Base-by-base conservation (phyloP, 2,329 filamentous ascomycete species). In the Aspergillus melleus region DNA sequence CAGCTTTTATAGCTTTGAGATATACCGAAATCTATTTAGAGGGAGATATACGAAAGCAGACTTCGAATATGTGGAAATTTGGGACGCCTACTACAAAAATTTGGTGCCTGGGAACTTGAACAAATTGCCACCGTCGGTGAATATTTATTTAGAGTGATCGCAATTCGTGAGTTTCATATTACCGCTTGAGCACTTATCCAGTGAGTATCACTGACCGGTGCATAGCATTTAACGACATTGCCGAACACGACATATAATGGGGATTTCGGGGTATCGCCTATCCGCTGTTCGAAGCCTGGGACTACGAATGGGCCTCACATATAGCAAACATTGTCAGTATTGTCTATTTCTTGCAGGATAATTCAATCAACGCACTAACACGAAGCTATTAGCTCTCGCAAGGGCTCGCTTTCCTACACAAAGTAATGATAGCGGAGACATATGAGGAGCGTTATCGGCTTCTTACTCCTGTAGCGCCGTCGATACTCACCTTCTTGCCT, bases 71-170 rank as follows among this genome's bases (percentile, higher is more conserved):
- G 24, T 30, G 16, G 53, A 55, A 46, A 46, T 49, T 32, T 52
- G 49, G 46, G 49, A 47, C 3, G 29, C 47, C 29, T 56, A 24
- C 16, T 60, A 52, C 20, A 47, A 32, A 14, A n/a, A 53, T 24
- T 60, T 39, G 46, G 53, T 32, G 58, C 52, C n/a, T 56, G 53
- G 53, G 58, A 60, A 20, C 46, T 60, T 16, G 58, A 60, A 47
- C 53, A 59, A 49, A 32, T 59, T 39, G n/a, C 53, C 22, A 24
- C 46, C 14, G 47, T 51, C 22, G 26, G 53, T 39, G 58, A 60
- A 52, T 52, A 56, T 56, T n/a, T 60, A 6, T 60, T 56, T 30
- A 52, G 58, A 26, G 46, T 16, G 8, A 49, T 32, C n/a, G 47
- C 58, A 19, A 32, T 22, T 9, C 53, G 53, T 60, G 51, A 49